Evolutionary conservation across 2,329 filamentous ascomycete genomes (phyloP).

Genomic region (Claviceps sp.): DNA sequence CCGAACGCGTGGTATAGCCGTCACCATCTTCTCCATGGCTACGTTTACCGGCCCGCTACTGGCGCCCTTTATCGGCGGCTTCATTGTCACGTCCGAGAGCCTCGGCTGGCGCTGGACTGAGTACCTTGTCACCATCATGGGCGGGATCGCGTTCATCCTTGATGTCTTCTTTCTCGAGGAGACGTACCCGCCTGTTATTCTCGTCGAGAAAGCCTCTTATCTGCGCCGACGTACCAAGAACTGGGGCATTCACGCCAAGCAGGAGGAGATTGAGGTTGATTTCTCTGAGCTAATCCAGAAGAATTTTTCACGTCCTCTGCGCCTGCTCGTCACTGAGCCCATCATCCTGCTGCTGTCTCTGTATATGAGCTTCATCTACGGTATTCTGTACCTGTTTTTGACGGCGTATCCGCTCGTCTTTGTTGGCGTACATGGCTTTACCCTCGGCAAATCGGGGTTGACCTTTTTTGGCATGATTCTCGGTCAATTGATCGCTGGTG

Average conservation of each 20-base stretch:
- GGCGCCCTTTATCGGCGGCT: conserved; percentile 57
- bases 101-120: conserved; percentile 65
- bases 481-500: conserved; percentile 56
- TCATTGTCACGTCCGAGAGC: conserved; percentile 44
- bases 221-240: conserved; percentile 51
- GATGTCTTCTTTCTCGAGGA: conserved; percentile 52
- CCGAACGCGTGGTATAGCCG: conserved; percentile 38
- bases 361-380: conserved; percentile 67
- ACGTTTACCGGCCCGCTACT: conserved; percentile 55
- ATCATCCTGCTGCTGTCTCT: conserved; percentile 55
- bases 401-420: conserved; percentile 79
- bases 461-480: conserved; percentile 76
- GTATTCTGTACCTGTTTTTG: conserved; percentile 70
- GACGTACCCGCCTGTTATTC: conserved; percentile 56
- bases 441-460: conserved; percentile 55
- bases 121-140: conserved; percentile 51
- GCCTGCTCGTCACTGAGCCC: conserved; percentile 54
- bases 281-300: conserved; percentile 48
- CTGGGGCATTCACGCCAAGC: conserved; percentile 59
- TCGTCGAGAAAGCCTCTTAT: conserved; percentile 46
- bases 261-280: conserved; percentile 58
- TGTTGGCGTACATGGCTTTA: conserved; percentile 56
- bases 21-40: conserved; percentile 30
- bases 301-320: conserved; percentile 53
- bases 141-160: conserved; percentile 43